Evolutionary conservation across 2,329 filamentous ascomycete species (phyloP).

Genomic region (Zelopaecilomyces penicillatus): DNA sequence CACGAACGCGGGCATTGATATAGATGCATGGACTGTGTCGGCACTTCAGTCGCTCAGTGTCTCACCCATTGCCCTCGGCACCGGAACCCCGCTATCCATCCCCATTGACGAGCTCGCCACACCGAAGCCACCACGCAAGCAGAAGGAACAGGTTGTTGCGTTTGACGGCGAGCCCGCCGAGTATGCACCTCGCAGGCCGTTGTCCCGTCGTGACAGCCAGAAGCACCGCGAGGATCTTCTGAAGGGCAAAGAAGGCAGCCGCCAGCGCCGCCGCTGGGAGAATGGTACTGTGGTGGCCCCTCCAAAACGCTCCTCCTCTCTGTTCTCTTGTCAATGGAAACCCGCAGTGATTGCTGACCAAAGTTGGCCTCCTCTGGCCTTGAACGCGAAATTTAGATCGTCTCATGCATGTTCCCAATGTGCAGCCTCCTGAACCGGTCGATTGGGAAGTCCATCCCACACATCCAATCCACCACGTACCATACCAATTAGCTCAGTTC

Average conservation of each 20-base stretch:
- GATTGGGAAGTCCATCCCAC: conserved; percentile 83
- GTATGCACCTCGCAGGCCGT: conserved; percentile 36
- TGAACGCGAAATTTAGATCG: conserved; percentile 50
- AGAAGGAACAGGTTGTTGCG: conserved; percentile 5
- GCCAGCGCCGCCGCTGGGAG: conserved; percentile 85
- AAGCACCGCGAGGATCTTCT: conserved; percentile 63
- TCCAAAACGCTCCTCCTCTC: neutral
- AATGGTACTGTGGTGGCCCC: conserved; percentile 55
- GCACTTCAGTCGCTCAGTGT: conserved; percentile 48
- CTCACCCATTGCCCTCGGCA: conserved; percentile 48
- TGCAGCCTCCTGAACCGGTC: conserved; percentile 66
- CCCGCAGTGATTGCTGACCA: conserved; percentile 10
- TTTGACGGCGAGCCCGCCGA: conserved; percentile 13
- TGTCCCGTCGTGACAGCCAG: conserved; percentile 45
- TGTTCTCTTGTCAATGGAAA: conserved; percentile 1
- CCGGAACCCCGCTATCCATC: conserved; percentile 60
- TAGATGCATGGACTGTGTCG: conserved; percentile 59
- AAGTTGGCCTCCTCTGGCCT: neutral
- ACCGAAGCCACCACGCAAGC: conserved; percentile 6
- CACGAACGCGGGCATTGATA: conserved; percentile 36
- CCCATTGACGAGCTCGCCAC: conserved; percentile 54
- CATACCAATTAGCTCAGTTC: conserved; percentile 79
- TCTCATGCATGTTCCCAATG: conserved; percentile 78
- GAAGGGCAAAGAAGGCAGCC: conserved; percentile 84
- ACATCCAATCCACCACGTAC: conserved; percentile 67